phyloP scores from a whole-genome alignment of 106 monocot genomes.

The Iris macrosiphon region DNA sequence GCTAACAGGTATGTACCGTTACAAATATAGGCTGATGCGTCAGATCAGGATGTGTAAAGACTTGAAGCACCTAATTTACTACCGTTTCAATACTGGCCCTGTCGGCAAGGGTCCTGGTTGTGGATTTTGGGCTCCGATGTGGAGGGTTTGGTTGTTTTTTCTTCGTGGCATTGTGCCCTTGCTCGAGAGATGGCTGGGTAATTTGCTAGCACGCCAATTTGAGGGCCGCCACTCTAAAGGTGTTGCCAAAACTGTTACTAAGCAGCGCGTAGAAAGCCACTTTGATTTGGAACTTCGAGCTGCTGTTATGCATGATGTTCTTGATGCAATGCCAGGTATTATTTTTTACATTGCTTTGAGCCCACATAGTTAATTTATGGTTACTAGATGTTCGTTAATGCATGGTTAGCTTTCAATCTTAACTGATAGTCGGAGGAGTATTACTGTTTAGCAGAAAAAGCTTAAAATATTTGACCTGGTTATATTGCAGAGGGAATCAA shows the following conservation, averaged over 20 bases:
- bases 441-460: too few relatives aligned
- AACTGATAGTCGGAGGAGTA: too few relatives aligned
- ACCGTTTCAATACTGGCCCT: conserved; percentile 98
- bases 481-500: conserved; percentile 89
- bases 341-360: neutral
- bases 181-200: conserved; percentile 96
- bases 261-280: conserved; percentile 97
- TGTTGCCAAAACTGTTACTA: conserved; percentile 98
- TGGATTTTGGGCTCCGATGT: conserved; percentile 99
- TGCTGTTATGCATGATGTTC: conserved; percentile 99
- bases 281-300: conserved; percentile 99
- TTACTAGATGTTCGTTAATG: neutral
- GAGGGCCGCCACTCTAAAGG: conserved; percentile 99
- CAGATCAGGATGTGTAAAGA: conserved; percentile 99
- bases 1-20: conserved; percentile 99
- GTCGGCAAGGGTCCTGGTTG: conserved; percentile 98
- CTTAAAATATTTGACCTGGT: neutral
- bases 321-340: conserved; percentile 99
- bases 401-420: too few relatives aligned
- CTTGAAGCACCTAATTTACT: conserved; percentile 98
- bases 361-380: neutral
- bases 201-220: conserved; percentile 94
- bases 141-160: conserved; percentile 99
- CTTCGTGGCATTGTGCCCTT: conserved; percentile 98
- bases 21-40: conserved; percentile 95